Base-by-base conservation (phyloP, 495 filamentous ascomycete species). In the Echria macrotheca region DNA sequence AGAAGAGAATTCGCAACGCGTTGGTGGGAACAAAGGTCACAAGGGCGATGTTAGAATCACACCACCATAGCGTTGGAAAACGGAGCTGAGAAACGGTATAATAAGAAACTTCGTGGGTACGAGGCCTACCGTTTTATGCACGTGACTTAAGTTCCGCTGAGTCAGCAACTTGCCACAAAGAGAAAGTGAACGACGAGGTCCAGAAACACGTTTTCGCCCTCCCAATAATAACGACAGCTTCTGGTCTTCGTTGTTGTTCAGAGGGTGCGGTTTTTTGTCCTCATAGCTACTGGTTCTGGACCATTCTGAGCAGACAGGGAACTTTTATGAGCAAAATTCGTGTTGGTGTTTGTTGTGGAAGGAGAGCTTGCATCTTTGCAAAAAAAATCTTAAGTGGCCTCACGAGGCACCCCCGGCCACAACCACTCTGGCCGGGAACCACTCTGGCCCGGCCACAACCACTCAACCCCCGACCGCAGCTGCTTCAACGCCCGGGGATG, bases 221-320 rank as follows among this genome's bases (percentile, higher is more conserved):
- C 21, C 21, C 39, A 42, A 42, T 44, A 44, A 44, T 44, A 29
- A 44, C 42, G 42, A 44, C 42, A 44, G 42, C 24, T 44, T 44
- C 25, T 47, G 18, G 29, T 47, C 44, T 47, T 47, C 44, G 44
- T 47, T 47, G 44, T 47, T 23, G 29, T 47, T 47, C 29, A 11
- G 44, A 47, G 21, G 44, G 44, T 47, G 44, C 29, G 44, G 44
- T 47, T 50, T 50, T 26, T 31, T 43, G 48, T 50, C 39, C 21
- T 50, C 29, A 50, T 35, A 44, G 39, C 48, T 50, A 50, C 48
- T 37, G 39, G 48, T 44, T 50, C 39, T 37, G 48, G 48, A 36
- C 25, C 38, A 28, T 50, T 50, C 48, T 50, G 39, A 50, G 48
- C 48, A 44, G 48, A 50, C 48, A 50, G 9, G 22, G 38, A 50